Conservation (phyloP, 192 early-diverging fungal genomes). For the Glomus cerebriforme region DNA sequence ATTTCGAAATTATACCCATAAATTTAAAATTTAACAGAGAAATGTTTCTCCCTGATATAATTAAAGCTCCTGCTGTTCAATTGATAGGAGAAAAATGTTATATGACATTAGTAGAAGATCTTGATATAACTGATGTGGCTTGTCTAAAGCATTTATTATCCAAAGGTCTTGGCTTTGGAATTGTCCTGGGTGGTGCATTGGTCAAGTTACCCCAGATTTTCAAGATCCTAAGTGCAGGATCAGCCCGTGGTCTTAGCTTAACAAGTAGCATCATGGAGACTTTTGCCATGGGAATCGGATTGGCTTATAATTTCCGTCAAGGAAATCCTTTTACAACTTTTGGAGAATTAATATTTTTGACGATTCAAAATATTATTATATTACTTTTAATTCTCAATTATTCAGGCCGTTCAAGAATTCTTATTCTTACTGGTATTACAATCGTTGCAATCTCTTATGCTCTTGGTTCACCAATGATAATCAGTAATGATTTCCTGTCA, state of each 20-base stretch:
- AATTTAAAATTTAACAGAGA: background rate
- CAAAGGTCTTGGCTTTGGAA: slow-evolving; percentile 92
- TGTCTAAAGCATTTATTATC: slow-evolving; percentile 86
- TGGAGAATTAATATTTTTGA: slow-evolving; percentile 84
- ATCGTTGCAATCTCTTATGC: slow-evolving; percentile 53
- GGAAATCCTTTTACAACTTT: slow-evolving; percentile 88
- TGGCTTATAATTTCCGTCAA: slow-evolving; percentile 86
- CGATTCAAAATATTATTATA: slow-evolving; percentile 82
- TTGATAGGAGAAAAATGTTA: slow-evolving; percentile 87
- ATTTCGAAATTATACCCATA: background rate
- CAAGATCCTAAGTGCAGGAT: slow-evolving; percentile 75
- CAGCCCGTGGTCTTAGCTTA: slow-evolving; percentile 81
- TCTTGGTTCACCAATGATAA: slow-evolving; percentile 52
- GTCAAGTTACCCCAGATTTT: slow-evolving; percentile 96
- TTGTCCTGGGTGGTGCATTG: slow-evolving; percentile 89
- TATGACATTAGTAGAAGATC: slow-evolving; percentile 65
- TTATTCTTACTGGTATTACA: slow-evolving; percentile 40
- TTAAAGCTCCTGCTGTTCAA: slow-evolving; percentile 63
- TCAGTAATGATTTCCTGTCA: slow-evolving; percentile 54
- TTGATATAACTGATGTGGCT: slow-evolving; percentile 64
- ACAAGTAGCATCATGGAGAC: slow-evolving; percentile 83
- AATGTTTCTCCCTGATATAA: slow-evolving; percentile 61
- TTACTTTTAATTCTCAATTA: slow-evolving; percentile 66
- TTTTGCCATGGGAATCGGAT: slow-evolving; percentile 68
- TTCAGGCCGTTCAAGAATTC: slow-evolving; percentile 42